Conservation (phyloP, 352 stramenopile genomes). For the Pythium aphanidermatum region DNA sequence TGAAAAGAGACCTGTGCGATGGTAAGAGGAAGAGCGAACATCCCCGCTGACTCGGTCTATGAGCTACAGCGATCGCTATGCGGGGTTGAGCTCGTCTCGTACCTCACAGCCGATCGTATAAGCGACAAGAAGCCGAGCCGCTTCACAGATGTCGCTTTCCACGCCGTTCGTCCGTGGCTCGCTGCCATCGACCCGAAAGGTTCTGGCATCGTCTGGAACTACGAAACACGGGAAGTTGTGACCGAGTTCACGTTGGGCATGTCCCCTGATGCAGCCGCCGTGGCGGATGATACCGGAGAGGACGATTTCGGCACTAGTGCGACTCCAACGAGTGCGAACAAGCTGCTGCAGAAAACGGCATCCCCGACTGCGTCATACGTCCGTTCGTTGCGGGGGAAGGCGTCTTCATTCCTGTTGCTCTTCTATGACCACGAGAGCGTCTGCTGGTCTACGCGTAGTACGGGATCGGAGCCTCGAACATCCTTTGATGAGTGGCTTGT, state of each 20-base stretch:
- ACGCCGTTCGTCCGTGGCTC: slow-evolving; percentile 60
- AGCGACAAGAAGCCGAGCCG: slow-evolving; percentile 71
- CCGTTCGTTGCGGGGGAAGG: slow-evolving; percentile 33
- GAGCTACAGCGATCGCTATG: slow-evolving; percentile 43
- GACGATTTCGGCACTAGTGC: slow-evolving; percentile 10
- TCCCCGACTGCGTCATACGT: slow-evolving; percentile 50
- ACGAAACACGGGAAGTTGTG: slow-evolving; percentile 56
- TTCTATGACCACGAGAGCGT: slow-evolving; percentile 79
- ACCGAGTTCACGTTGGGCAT: slow-evolving; percentile 61
- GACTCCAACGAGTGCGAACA: slow-evolving; percentile 23
- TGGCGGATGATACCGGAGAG: slow-evolving; percentile 6
- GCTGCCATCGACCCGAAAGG: slow-evolving; percentile 62
- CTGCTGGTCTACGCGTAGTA: slow-evolving; percentile 30
- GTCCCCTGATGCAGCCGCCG: slow-evolving; percentile 27
- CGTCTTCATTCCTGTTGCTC: slow-evolving; percentile 43
- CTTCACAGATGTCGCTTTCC: slow-evolving; percentile 55
- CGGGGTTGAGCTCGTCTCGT: slow-evolving; percentile 50
- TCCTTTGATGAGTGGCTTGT: slow-evolving; percentile 76
- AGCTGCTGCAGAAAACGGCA: slow-evolving; percentile 29
- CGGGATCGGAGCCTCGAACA: slow-evolving; percentile 23
- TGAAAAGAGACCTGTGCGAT: neutral
- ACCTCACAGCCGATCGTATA: slow-evolving; percentile 41
- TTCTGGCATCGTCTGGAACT: slow-evolving; percentile 61
- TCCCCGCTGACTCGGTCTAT: slow-evolving; percentile 39
- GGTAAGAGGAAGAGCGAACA: slow-evolving; percentile 16